Evolutionary conservation across 371 early-diverging fungal genomes (phyloP), one percentile per base, ranked within the genome.

Genomic region (Mucor racemosus): DNA sequence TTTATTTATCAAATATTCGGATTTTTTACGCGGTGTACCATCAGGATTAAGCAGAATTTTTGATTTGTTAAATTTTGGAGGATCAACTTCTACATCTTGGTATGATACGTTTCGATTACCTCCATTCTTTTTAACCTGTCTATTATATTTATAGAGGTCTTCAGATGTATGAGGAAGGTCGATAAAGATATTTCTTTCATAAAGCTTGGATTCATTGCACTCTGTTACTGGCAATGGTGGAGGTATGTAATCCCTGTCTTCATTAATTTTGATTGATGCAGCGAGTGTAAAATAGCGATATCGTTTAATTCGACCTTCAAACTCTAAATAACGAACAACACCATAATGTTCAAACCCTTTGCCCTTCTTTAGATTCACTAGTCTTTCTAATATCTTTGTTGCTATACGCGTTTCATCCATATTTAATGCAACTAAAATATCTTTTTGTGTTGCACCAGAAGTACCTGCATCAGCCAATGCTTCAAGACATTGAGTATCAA

Each of bases 241-340:
- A 0, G 50, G n/a, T 4, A 66, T 65, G 35, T 65, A 34, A 3
- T 70, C 69, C 5, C 48, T 58, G 10, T 60, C 36, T 36, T 77
- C 68, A 3, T 61, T 55, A 1, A 36, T 31, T 14, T 68, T 71
- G 36, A 56, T 46, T 35, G 75, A 78, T 1, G 58, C 56, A 11
- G 59, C 39, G 35, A 62, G 60, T 3, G 76, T 70, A 56, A 66
- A 81, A 41, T 81, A 81, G 10, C 82, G 72, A 61, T 76, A 81
- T 7, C 77, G 67, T 36, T 67, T 59, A 6, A 69, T 42, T 34
- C 75, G 72, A 7, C 79, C 76, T 53, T 76, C 75, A 59, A 81
- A 78, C 42, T 81, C 82, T 5, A 81, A 39, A 4, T 61, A 31
- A 31, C 77, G 76, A n/a, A 55, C 39, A 41, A 58, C 50, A 38